Conservation (phyloP, 2,329 filamentous ascomycete genomes). For the Trichoderma sp. region DNA sequence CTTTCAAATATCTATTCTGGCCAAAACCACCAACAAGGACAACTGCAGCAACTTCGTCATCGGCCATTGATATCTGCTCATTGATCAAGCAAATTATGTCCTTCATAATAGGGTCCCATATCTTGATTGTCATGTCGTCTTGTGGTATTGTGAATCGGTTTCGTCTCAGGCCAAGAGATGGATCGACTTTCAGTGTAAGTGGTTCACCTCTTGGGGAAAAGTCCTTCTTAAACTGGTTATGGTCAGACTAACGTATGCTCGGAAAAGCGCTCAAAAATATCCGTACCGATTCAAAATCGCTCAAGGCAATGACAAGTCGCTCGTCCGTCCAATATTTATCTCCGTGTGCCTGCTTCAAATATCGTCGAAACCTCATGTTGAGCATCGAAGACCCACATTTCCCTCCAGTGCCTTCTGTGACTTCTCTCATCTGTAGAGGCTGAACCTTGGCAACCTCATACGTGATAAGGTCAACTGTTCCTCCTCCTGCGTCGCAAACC, state of each 20-base stretch:
- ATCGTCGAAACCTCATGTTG: constrained; percentile 46
- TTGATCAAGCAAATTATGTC: constrained; percentile 42
- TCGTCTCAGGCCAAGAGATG: constrained; percentile 33
- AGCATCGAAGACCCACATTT: constrained; percentile 50
- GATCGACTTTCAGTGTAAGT: constrained; percentile 36
- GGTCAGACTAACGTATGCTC: constrained; percentile 2
- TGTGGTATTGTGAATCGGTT: constrained; percentile 37
- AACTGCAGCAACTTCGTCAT: constrained; percentile 37
- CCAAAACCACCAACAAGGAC: constrained; percentile 51
- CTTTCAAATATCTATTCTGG: constrained; percentile 43
- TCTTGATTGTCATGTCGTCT: constrained; percentile 63
- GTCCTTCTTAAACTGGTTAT: constrained; percentile 36
- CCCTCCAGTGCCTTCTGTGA: constrained; percentile 47
- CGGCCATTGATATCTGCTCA: constrained; percentile 39
- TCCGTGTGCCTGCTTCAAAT: constrained; percentile 43
- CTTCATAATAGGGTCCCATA: constrained; percentile 42
- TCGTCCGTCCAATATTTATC: constrained; percentile 43
- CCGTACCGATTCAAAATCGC: constrained; percentile 42
- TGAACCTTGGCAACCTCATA: constrained; percentile 46
- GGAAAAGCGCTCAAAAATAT: constrained; percentile 38
- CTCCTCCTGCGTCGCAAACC: constrained; percentile 53
- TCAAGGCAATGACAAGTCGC: constrained; percentile 40
- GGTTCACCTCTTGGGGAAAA: constrained; percentile 37
- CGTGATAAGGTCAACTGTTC: constrained; percentile 53
- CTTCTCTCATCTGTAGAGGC: constrained; percentile 46